Evolutionary conservation across 2,329 filamentous ascomycete species (phyloP).

Genomic region (Colletotrichum orchidophilum): DNA sequence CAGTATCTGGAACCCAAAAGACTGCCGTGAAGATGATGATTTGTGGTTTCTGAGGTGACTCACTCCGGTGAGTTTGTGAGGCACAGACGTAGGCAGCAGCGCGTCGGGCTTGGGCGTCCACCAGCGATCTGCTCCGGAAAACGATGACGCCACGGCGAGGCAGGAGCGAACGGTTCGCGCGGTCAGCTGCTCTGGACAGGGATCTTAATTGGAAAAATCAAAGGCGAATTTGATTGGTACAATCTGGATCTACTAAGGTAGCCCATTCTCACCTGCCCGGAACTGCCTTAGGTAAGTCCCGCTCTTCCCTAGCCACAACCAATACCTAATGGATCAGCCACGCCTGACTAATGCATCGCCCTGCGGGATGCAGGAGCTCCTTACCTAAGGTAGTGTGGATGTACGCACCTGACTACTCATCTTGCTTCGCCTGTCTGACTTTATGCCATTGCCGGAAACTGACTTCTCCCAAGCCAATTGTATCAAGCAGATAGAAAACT

Average conservation of each 20-base stretch:
- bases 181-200: slow-evolving; percentile 20
- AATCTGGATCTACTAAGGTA: neutral
- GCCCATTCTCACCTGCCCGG: neutral
- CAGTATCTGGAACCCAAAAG: neutral
- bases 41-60: neutral
- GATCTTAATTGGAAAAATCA: slow-evolving; percentile 20
- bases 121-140: neutral
- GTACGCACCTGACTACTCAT: neutral
- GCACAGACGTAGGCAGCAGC: neutral
- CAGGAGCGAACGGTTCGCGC: slow-evolving; percentile 24
- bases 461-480: neutral
- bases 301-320: neutral
- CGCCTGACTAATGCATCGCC: neutral
- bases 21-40: neutral
- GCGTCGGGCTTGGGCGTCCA: neutral
- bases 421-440: neutral
- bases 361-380: neutral
- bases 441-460: neutral
- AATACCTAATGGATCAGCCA: neutral
- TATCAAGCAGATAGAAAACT: neutral
- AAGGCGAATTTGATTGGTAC: neutral
- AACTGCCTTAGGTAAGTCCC: neutral
- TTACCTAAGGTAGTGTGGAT: neutral
- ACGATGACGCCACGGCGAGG: slow-evolving; percentile 30
- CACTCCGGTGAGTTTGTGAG: neutral